phyloP scores from a whole-genome alignment of 1,284 basidiomycete species.

The Cutaneotrichosporon cavernicola region DNA sequence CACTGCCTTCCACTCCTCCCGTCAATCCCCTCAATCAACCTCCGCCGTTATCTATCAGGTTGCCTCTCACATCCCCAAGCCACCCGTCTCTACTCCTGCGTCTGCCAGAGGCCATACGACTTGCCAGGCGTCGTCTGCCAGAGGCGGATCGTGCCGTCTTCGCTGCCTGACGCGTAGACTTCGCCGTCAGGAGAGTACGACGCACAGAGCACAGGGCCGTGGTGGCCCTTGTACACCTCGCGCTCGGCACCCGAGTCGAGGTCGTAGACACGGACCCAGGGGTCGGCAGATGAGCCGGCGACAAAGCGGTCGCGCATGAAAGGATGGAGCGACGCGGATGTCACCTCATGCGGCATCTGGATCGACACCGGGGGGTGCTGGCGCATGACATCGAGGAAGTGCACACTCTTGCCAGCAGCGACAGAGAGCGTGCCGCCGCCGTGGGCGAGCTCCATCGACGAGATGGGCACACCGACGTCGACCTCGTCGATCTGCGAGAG shows the following conservation, averaged over 20 bases:
- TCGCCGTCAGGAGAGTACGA: conserved; percentile 97
- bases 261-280: conserved; percentile 94
- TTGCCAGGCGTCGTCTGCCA: conserved; percentile 96
- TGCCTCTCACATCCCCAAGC: background rate
- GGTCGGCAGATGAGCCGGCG: conserved; percentile 83
- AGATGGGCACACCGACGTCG: conserved; percentile 75
- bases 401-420: conserved; percentile 85
- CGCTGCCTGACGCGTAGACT: conserved; percentile 93
- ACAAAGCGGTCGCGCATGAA: conserved; percentile 84
- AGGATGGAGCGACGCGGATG: conserved; percentile 90
- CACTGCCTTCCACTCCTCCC: too few relatives aligned
- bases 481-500: conserved; percentile 69
- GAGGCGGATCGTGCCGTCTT: conserved; percentile 75
- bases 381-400: conserved; percentile 65
- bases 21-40: background rate
- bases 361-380: conserved; percentile 55
- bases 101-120: conserved; percentile 87
- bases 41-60: background rate
- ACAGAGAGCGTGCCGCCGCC: conserved; percentile 83
- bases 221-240: conserved; percentile 94
- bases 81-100: conserved; percentile 37
- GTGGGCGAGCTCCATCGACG: conserved; percentile 87
- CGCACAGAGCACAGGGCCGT: conserved; percentile 93
- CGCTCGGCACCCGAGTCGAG: conserved; percentile 78
- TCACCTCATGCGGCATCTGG: conserved; percentile 74